Evolutionary conservation across 305 asterid genomes (phyloP).

Genomic region (Fraxinus xanthoxyloides): DNA sequence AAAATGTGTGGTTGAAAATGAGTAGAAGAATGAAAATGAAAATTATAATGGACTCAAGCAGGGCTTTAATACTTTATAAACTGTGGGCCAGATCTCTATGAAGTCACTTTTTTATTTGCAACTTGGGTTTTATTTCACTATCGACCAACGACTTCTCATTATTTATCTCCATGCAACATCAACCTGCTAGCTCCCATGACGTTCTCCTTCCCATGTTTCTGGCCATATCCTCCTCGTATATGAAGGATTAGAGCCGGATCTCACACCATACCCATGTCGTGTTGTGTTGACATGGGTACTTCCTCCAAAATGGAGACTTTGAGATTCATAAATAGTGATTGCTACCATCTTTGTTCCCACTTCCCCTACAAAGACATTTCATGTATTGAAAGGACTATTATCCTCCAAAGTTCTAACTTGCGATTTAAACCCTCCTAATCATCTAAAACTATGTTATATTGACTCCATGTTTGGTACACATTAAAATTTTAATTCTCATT

Average conservation of each 20-base stretch:
- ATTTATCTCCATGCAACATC: neutral
- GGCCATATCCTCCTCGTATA: neutral
- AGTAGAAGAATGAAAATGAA: too few species aligned
- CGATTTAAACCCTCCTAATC: neutral
- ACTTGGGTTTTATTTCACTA: neutral
- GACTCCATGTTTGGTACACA: too few species aligned
- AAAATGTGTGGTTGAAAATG: too few species aligned
- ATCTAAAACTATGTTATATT: neutral
- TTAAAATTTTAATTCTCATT: too few species aligned
- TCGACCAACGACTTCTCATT: neutral
- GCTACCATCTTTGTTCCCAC: neutral
- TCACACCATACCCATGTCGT: neutral
- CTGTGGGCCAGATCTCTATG: neutral
- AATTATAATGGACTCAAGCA: too few species aligned
- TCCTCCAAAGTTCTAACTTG: neutral
- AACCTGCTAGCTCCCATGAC: neutral
- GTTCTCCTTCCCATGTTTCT: neutral
- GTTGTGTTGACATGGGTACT: neutral
- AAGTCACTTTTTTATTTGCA: neutral
- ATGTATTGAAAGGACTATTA: neutral
- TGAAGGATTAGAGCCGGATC: neutral
- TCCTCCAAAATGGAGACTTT: neutral
- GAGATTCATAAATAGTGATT: neutral
- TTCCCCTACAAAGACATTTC: neutral
- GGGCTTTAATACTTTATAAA: neutral